These are phyloP conservation scores for Candida tallmaniae DNA, from an alignment of 805 yeast species.

Conservation along the genomic window DNA sequence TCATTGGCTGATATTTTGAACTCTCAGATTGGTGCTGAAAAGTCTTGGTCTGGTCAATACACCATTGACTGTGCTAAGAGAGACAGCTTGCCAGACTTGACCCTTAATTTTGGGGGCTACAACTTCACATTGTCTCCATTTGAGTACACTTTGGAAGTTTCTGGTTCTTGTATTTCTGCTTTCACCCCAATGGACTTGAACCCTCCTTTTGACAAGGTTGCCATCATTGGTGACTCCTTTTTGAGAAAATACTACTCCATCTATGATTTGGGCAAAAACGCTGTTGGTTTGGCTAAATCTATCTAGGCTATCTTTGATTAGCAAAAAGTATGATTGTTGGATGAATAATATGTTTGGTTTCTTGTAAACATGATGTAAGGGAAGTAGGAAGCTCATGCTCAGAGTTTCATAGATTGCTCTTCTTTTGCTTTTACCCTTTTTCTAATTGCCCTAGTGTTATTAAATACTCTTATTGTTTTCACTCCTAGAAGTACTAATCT, in stretches of 20 bases:
- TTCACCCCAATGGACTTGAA: constrained; percentile 98
- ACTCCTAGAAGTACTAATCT: too few relatives aligned
- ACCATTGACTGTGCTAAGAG: constrained; percentile 84
- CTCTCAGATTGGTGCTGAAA: constrained; percentile 94
- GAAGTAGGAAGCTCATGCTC: too few relatives aligned
- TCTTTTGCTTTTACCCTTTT: too few relatives aligned
- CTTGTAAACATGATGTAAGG: too few relatives aligned
- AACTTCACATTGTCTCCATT: constrained; percentile 86
- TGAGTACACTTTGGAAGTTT: constrained; percentile 90
- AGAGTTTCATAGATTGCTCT: too few relatives aligned
- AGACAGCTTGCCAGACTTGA: constrained; percentile 82
- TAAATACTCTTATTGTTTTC: too few relatives aligned
- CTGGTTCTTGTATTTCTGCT: constrained; percentile 94
- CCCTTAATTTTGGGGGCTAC: constrained; percentile 84
- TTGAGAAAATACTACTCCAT: constrained; percentile 91
- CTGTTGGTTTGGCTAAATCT: constrained; percentile 91
- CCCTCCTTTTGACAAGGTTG: constrained; percentile 92
- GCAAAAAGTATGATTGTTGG: too few relatives aligned
- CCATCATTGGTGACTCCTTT: constrained; percentile 96
- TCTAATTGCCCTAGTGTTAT: too few relatives aligned
- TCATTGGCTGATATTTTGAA: constrained; percentile 94
- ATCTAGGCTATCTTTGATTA: too few relatives aligned
- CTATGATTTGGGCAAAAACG: constrained; percentile 84
- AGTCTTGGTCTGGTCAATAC: constrained; percentile 98
- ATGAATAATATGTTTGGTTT: too few relatives aligned